Evolutionary conservation across 2,329 filamentous ascomycete species (phyloP), one percentile per base, ranked within the genome.

Genomic region (Pyrenochaeta sp.): DNA sequence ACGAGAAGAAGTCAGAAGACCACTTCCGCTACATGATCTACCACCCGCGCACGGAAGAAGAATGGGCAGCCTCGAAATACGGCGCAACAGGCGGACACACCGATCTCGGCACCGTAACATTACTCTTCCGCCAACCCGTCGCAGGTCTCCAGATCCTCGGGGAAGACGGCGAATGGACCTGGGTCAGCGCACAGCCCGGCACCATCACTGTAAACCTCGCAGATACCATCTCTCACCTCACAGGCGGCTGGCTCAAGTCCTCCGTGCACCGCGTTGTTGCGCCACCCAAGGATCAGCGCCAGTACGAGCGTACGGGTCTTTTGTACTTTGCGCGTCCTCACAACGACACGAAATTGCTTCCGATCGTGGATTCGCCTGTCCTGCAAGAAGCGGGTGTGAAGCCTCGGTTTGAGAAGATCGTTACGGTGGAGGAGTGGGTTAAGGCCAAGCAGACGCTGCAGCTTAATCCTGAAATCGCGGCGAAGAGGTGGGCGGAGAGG

Each of bases 11-110:
- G 28, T 82, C 84, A 19, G 86, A 88, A 59, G 85, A 86, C 25
- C 86, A 88, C 56, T 78, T 88, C n/a, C 81, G 87, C 2, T 88
- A 88, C 70, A 88, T 88, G 85, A 79, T 83, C 48, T 88, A 88
- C 59, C 79, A 80, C 8, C 80, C 81, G 0, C 83, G 85, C 36
- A 80, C 77, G 0, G 69, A 78, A 0, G 80, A 83, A n/a, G 81
- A 82, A 82, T 55, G 78, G 77, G 30, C 77, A 76, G 39, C 77
- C 79, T 44, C 58, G 1, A 80, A 80, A 0, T 72, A 76, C 22
- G 74, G 85, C 0, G 83, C 83, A 61, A 77, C 78, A 0, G 75
- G 76, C 0, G 85, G 85, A 0, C 85, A 88, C 64, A 87, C 85
- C 0, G 85, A 88, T 58, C 72, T 87, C 0, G 85, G 85, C 0